Percentiles rank a stretch among this genome's conserved stretches.
These are phyloP conservation scores for Podospora tetraspora DNA, from an alignment of 495 filamentous ascomycete genomes.

Conservation along the genomic window DNA sequence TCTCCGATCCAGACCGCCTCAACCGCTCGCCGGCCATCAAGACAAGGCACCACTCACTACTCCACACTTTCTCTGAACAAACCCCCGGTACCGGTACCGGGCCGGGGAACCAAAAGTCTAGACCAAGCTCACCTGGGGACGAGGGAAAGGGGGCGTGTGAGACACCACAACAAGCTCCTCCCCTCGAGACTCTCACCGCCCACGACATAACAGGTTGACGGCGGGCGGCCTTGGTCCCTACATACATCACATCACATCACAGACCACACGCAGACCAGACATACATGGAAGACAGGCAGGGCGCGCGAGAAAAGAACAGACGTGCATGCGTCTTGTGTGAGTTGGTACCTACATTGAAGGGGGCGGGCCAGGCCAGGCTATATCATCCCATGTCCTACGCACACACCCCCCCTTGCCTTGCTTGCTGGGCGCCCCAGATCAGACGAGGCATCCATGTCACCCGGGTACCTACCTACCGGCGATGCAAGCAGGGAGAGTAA, in stretches of 20 bases:
- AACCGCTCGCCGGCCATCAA: background rate
- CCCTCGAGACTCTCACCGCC: background rate
- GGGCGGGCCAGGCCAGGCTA: too few species aligned
- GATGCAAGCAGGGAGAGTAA: background rate
- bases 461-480: background rate
- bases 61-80: background rate
- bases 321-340: background rate
- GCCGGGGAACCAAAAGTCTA: too few species aligned
- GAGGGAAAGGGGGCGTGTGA: background rate
- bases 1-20: background rate
- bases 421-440: background rate
- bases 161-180: background rate
- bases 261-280: background rate
- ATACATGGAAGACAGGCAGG: background rate
- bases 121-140: too few species aligned
- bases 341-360: background rate
- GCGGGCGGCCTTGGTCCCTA: background rate
- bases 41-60: background rate
- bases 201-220: background rate
- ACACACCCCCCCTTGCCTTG: background rate
- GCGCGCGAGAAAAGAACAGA: background rate
- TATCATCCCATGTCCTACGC: too few species aligned
- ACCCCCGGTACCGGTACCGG: background rate
- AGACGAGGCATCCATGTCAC: background rate
- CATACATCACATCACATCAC: background rate